These are phyloP conservation scores for Solanum arcanum DNA, from an alignment of 257 asterid species.

Conservation along the genomic window DNA sequence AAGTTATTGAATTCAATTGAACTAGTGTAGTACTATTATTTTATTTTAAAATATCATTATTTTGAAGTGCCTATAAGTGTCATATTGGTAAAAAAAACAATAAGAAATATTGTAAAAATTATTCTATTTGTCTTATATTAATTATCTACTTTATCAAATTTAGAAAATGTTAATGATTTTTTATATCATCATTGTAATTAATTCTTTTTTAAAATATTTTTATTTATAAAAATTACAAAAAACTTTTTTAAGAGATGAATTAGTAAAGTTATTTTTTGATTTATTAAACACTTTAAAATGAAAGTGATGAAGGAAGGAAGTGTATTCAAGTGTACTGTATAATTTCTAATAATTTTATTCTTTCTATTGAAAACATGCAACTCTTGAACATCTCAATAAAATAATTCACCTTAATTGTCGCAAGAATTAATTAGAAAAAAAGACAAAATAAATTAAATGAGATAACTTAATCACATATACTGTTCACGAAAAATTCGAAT, in stretches of 20 bases:
- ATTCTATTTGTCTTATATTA: too few relatives aligned
- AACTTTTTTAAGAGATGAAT: too few relatives aligned
- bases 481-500: not conserved
- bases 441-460: not conserved
- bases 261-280: too few relatives aligned
- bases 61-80: too few relatives aligned
- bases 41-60: too few relatives aligned
- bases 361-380: not conserved
- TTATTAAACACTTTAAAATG: not conserved
- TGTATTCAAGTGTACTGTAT: not conserved
- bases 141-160: too few relatives aligned
- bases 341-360: not conserved
- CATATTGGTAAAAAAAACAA: not conserved
- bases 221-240: too few relatives aligned
- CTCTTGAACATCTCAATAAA: not conserved
- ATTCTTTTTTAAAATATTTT: too few relatives aligned
- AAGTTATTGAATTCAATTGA: too few relatives aligned
- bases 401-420: not conserved
- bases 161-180: too few relatives aligned
- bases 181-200: too few relatives aligned
- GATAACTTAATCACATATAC: not conserved
- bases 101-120: not conserved
- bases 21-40: fast-evolving
- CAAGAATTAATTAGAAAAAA: not conserved
- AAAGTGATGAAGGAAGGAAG: not conserved